Conservation (phyloP, 208 protist species). For the Wallacemonas rigidus region DNA sequence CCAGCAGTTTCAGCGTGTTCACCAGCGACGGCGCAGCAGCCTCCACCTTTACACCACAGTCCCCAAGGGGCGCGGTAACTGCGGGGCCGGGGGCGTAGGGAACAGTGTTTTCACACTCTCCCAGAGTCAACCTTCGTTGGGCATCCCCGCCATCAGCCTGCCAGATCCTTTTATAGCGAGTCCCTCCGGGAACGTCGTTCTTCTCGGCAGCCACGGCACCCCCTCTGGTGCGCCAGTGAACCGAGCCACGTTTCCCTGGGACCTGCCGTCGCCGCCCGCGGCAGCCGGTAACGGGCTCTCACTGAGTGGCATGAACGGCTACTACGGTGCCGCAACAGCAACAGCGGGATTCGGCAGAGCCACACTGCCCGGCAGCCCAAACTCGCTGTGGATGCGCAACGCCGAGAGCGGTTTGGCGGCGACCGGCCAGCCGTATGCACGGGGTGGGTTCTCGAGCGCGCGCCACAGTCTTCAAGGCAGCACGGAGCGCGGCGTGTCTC, state of each 20-base stretch:
- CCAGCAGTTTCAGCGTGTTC: neutral
- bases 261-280: neutral
- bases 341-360: no score
- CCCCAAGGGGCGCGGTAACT: neutral
- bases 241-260: slow-evolving; percentile 9
- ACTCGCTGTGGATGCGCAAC: neutral
- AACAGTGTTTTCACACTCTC: slow-evolving; percentile 4
- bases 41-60: neutral
- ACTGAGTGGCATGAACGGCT: no score
- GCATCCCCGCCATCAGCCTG: neutral
- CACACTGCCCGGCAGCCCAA: neutral
- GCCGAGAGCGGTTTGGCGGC: neutral
- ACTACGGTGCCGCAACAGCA: no score
- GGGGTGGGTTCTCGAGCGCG: no score
- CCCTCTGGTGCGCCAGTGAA: neutral
- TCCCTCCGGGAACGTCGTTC: neutral
- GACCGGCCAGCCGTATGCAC: no score
- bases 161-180: neutral
- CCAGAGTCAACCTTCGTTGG: slow-evolving; percentile 6
- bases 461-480: neutral
- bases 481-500: neutral
- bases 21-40: neutral
- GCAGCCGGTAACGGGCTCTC: neutral
- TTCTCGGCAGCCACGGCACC: neutral
- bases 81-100: neutral